Base-by-base conservation (phyloP, 1,284 basidiomycete species). In the Papiliotrema terrestris region DNA sequence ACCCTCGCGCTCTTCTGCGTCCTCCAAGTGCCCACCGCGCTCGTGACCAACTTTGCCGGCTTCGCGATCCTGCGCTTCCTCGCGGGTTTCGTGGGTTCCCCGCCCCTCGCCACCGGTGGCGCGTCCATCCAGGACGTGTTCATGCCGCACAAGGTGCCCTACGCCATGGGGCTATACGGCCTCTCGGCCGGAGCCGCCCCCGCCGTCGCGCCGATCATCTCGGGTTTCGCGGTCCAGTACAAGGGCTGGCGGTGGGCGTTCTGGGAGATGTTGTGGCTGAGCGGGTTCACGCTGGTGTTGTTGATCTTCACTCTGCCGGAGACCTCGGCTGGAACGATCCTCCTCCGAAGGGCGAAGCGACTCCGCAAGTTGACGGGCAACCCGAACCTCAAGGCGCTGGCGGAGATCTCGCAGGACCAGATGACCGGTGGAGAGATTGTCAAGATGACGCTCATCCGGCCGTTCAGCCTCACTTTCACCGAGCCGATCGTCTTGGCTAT, bases 351-450 rank as follows among this genome's bases (percentile, higher is more conserved):
- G 14, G 74, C 78, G 1, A 52, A 62, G 44, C 60, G 76, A 2
- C 63, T 79, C 14, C 66, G 78, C 1, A 65, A 63, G 42, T 32
- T 67, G 0, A 78, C 77, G 9, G 74, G 76, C 3, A 77, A 78
- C 61, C 50, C 62, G 4, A 55, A 58, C 2, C 46, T 63, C 20
- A 58, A 66, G 35, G 67, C 70, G 14, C 62, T 71, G 43, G 55
- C 60, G 9, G 71, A 73, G 51, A 60, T 68, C 45, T 56, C 62
- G 2, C 25, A 51, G 17, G 39, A 46, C 2, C n/a, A 63, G 13
- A 65, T 63, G 55, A 53, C 58, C 8, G 43, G 43, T 8, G 48
- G 43, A 1, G 52, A 60, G 9, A 57, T 67, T 25, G 49, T 60
- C 44, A 51, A 47, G 26, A 57, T 55, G 43, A 60, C 67, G 2